phyloP scores from a whole-genome alignment of 164 flowering plant species.

The Warburgia ugandensis region DNA sequence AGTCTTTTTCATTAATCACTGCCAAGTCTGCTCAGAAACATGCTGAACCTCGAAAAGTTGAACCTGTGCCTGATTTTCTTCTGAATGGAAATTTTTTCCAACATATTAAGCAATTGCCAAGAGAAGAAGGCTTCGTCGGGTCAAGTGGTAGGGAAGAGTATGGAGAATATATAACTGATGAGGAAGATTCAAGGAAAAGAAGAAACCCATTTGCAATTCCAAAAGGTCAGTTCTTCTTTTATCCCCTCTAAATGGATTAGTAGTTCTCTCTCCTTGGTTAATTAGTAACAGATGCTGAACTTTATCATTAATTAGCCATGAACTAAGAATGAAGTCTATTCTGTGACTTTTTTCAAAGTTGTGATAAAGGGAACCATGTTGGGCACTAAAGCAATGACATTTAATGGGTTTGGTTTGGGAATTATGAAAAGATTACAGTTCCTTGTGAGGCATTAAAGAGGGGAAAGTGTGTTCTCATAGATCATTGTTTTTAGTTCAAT shows the following conservation, averaged over 20 bases:
- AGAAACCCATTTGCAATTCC: slow-evolving; percentile 29
- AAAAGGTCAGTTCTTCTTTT: slow-evolving; percentile 6
- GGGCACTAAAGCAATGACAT: no score
- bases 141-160: slow-evolving; percentile 13
- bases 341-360: no score
- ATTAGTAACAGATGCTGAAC: no score
- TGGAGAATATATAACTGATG: slow-evolving; percentile 9
- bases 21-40: slow-evolving; percentile 10
- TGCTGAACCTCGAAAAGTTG: slow-evolving; percentile 14
- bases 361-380: no score
- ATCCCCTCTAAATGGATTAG: background rate
- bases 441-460: no score
- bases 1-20: slow-evolving; percentile 27
- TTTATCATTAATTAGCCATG: no score
- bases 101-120: slow-evolving; percentile 32
- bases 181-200: slow-evolving; percentile 33
- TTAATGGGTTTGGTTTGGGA: no score
- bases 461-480: no score
- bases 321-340: no score
- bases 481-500: no score
- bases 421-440: no score
- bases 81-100: slow-evolving; percentile 32
- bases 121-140: slow-evolving; percentile 9
- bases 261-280: background rate
- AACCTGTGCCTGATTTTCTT: slow-evolving; percentile 4